Conservation (phyloP, 2,329 filamentous ascomycete genomes). For the Trichoderma koningiopsis region DNA sequence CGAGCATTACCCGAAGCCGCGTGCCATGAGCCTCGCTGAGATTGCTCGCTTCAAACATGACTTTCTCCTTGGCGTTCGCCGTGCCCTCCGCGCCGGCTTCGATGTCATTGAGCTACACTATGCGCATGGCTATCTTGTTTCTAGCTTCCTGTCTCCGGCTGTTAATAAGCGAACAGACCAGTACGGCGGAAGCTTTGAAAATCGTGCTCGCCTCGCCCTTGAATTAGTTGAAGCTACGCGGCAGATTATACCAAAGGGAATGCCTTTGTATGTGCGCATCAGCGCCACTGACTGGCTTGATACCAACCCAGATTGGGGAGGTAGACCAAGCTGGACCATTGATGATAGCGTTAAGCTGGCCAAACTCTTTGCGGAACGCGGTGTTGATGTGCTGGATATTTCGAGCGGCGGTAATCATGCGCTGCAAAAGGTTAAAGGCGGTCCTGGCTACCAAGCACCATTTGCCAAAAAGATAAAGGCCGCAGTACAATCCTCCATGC, state of each 20-base stretch:
- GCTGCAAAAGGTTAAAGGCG: constrained; percentile 50
- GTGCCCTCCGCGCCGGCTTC: constrained; percentile 66
- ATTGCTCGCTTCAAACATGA: constrained; percentile 65
- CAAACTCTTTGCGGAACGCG: constrained; percentile 61
- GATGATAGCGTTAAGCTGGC: constrained; percentile 67
- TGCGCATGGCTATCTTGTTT: constrained; percentile 75
- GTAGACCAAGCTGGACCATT: constrained; percentile 63
- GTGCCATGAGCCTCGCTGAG: constrained; percentile 64
- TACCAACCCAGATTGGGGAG: constrained; percentile 53
- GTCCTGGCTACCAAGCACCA: constrained; percentile 69
- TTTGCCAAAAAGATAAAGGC: constrained; percentile 73
- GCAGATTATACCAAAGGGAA: constrained; percentile 61
- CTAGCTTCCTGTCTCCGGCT: constrained; percentile 68
- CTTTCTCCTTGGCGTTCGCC: constrained; percentile 55
- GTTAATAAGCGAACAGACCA: constrained; percentile 69
- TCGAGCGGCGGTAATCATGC: constrained; percentile 67
- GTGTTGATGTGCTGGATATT: constrained; percentile 76
- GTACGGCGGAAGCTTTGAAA: constrained; percentile 72
- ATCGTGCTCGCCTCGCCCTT: constrained; percentile 67
- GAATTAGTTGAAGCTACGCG: constrained; percentile 68
- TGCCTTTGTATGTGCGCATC: constrained; percentile 74
- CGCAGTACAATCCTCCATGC: constrained; percentile 62
- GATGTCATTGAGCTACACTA: constrained; percentile 71
- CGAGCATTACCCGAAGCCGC: constrained; percentile 59
- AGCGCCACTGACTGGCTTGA: constrained; percentile 79